A percentile compares a stretch with the other conserved stretches of the same genome.
Conservation (phyloP, 345 rosid genomes). For the Geranium rotundifolium region DNA sequence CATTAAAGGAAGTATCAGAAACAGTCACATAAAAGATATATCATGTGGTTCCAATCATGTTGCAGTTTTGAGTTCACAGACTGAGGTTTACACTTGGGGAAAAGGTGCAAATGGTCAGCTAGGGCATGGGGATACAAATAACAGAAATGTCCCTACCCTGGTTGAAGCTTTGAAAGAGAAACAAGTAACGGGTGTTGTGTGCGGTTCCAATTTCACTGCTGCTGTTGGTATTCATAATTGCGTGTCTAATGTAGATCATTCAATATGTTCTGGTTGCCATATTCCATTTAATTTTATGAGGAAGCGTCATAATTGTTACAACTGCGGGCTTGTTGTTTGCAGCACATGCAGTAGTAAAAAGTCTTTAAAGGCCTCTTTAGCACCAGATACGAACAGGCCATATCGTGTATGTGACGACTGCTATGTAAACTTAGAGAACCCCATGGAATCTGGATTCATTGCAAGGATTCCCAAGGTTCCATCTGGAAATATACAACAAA, state of each 20-base stretch:
- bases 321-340: constrained; percentile 54
- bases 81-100: constrained; percentile 64
- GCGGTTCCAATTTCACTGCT: constrained; percentile 49
- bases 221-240: constrained; percentile 49
- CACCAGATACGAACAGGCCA: constrained; percentile 45
- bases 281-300: constrained; percentile 43
- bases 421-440: constrained; percentile 34
- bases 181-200: constrained; percentile 43
- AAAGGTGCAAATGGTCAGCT: constrained; percentile 52
- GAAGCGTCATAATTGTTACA: constrained; percentile 63
- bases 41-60: constrained; percentile 55
- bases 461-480: constrained; percentile 21
- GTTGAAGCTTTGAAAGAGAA: constrained; percentile 48
- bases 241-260: constrained; percentile 31
- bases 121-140: constrained; percentile 45
- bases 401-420: constrained; percentile 60
- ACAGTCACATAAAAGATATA: constrained; percentile 39
- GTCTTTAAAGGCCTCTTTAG: constrained; percentile 55
- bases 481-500: constrained; percentile 29
- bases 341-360: constrained; percentile 46
- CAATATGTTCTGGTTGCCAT: constrained; percentile 41
- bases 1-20: constrained; percentile 32
- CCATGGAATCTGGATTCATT: constrained; percentile 18
- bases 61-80: constrained; percentile 43
- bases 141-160: constrained; percentile 34